Conservation (phyloP, 176 grass and related monocot genomes). For the Calamus simplicifolius region DNA sequence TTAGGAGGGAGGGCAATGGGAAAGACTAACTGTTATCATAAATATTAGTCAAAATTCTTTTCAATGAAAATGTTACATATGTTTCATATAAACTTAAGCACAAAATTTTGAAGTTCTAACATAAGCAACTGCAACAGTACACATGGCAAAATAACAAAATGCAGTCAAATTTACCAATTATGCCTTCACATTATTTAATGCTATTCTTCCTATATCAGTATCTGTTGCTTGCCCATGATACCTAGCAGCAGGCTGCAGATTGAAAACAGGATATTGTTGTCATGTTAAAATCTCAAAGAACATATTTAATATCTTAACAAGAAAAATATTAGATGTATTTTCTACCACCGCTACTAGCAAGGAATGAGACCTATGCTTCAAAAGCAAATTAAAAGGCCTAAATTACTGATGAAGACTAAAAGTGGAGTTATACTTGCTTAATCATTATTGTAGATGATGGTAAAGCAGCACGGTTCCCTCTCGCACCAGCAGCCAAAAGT, state of each 20-base stretch:
- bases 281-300: conserved; percentile 7
- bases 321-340: not conserved
- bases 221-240: conserved; percentile 77
- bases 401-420: too few relatives aligned
- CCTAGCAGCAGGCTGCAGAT: conserved; percentile 73
- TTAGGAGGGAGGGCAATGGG: not conserved
- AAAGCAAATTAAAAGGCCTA: too few relatives aligned
- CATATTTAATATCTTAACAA: conserved; percentile 12
- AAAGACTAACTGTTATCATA: too few relatives aligned
- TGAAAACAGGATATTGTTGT: conserved; percentile 1
- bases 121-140: not conserved
- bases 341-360: too few relatives aligned
- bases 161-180: conserved; percentile 54
- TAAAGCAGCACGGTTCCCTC: conserved; percentile 77
- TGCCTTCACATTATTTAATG: conserved; percentile 83
- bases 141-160: not conserved
- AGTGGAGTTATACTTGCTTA: conserved; percentile 46
- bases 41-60: too few relatives aligned
- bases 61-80: too few relatives aligned
- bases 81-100: too few relatives aligned
- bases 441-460: conserved; percentile 96
- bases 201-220: conserved; percentile 71
- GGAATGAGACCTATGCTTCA: too few relatives aligned
- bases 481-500: conserved; percentile 83
- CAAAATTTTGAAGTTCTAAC: not conserved